phyloP scores from a whole-genome alignment of 2,329 filamentous ascomycete genomes.

The Epichloe typhina region DNA sequence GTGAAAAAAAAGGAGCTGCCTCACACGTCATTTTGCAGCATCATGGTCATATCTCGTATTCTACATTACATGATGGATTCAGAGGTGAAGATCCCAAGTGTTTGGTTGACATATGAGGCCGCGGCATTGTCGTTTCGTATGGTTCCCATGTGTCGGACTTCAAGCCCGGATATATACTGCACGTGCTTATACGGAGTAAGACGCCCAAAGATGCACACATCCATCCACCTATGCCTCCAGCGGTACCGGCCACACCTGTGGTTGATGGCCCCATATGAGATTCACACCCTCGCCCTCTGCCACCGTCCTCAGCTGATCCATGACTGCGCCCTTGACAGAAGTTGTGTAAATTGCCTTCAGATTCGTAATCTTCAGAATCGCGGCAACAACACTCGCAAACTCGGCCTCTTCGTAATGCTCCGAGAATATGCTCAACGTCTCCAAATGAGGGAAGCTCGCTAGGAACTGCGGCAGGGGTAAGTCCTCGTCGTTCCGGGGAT shows the following conservation, averaged over 20 bases:
- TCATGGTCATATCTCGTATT: not conserved
- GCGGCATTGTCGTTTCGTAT: too few species aligned
- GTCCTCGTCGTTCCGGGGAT: slow-evolving; percentile 16
- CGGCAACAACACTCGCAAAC: slow-evolving; percentile 16
- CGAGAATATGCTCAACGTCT: slow-evolving; percentile 22
- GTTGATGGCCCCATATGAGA: slow-evolving; percentile 17
- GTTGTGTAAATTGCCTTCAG: slow-evolving; percentile 22
- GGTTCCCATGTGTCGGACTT: too few species aligned
- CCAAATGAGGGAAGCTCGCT: slow-evolving; percentile 22
- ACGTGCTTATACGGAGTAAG: not conserved
- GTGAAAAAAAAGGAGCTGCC: not conserved
- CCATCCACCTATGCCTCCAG: slow-evolving; percentile 2
- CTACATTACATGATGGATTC: not conserved
- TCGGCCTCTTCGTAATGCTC: slow-evolving; percentile 17
- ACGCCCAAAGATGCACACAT: not conserved
- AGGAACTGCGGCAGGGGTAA: slow-evolving; percentile 21
- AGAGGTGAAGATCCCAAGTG: not conserved
- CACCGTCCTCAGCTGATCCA: slow-evolving; percentile 17
- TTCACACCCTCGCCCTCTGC: slow-evolving; percentile 14
- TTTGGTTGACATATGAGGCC: not conserved
- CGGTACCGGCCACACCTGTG: slow-evolving; percentile 18
- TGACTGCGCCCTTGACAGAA: slow-evolving; percentile 15
- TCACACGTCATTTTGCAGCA: not conserved
- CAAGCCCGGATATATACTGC: too few species aligned
- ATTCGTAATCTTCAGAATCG: slow-evolving; percentile 18